Evolutionary conservation across 148 eudicot genomes (phyloP).

Genomic region (Vaccinium corymbosum): DNA sequence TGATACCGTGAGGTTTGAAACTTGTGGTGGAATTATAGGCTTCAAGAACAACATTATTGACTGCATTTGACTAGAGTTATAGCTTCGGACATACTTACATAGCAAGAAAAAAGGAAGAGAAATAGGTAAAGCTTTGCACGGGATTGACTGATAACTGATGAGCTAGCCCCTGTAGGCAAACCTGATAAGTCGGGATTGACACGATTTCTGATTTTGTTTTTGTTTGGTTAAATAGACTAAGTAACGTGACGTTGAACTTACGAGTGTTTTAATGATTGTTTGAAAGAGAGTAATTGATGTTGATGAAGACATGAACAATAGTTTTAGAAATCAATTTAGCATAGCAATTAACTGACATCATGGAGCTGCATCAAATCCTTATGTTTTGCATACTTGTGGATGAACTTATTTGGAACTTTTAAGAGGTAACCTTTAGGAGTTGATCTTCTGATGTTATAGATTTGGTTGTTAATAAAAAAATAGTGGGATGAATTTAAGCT

Average conservation of each 20-base stretch:
- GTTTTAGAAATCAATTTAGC: neutral
- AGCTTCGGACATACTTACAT: neutral
- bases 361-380: constrained; percentile 4
- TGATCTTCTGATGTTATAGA: neutral
- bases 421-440: neutral
- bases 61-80: neutral
- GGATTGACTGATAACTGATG: neutral
- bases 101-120: neutral
- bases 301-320: neutral
- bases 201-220: neutral
- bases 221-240: neutral
- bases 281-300: neutral
- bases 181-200: neutral
- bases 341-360: neutral
- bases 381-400: neutral
- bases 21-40: neutral
- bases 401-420: neutral
- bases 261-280: neutral
- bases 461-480: neutral
- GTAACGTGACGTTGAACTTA: neutral
- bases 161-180: neutral
- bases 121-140: neutral
- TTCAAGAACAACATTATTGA: neutral
- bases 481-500: too few relatives aligned
- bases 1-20: neutral